These are phyloP conservation scores for Nyssa sinensis DNA, from an alignment of 148 eudicot species.

Conservation along the genomic window DNA sequence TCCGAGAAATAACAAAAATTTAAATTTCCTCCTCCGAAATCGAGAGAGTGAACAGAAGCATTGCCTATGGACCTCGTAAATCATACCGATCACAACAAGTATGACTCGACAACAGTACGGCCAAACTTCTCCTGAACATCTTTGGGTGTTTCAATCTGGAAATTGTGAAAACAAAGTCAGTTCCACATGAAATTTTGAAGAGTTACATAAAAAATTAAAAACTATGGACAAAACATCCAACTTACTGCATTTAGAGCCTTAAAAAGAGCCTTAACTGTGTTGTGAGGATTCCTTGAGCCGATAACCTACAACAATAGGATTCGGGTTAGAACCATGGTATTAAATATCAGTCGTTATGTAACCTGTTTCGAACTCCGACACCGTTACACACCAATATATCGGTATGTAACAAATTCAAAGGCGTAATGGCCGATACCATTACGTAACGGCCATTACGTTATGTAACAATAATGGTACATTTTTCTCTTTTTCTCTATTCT, in stretches of 20 bases:
- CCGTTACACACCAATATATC: too few relatives aligned
- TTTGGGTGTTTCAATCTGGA: constrained; percentile 88
- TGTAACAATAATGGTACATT: too few relatives aligned
- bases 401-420: too few relatives aligned
- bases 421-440: too few relatives aligned
- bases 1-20: neutral
- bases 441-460: too few relatives aligned
- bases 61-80: neutral
- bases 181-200: neutral
- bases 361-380: too few relatives aligned
- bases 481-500: too few relatives aligned
- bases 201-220: neutral
- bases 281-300: constrained; percentile 88
- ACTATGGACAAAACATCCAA: neutral
- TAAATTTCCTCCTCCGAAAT: neutral
- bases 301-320: constrained; percentile 56
- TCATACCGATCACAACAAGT: constrained; percentile 48
- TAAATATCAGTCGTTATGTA: too few relatives aligned
- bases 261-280: constrained; percentile 85
- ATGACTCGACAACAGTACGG: constrained; percentile 85
- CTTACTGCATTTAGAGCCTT: constrained; percentile 87
- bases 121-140: constrained; percentile 97
- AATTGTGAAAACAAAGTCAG: neutral
- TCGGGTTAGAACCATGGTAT: neutral
- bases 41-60: too few relatives aligned